Conservation (phyloP, 1,139 yeast genomes). For the Nakaseomyces kungkrabaensis region DNA sequence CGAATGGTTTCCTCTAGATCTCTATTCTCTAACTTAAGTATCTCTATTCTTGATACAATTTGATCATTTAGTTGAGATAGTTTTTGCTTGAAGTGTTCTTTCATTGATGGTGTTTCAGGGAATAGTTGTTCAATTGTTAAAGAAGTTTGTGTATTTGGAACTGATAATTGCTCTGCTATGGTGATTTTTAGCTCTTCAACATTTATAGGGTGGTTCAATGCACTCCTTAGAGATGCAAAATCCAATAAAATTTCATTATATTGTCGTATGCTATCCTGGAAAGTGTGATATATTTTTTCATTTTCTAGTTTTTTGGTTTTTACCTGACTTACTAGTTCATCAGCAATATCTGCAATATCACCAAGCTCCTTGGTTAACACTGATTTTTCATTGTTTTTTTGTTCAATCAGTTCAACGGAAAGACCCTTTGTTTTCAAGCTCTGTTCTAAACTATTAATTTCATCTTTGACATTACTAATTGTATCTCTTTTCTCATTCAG, state of each 20-base stretch:
- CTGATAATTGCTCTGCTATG: not conserved
- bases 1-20: constrained; percentile 38
- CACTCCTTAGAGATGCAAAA: constrained; percentile 31
- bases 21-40: constrained; percentile 44
- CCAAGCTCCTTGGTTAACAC: constrained; percentile 50
- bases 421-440: constrained; percentile 47
- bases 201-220: constrained; percentile 29
- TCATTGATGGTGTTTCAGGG: constrained; percentile 2
- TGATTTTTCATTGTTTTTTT: constrained; percentile 44
- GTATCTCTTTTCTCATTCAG: constrained; percentile 39
- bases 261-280: constrained; percentile 43
- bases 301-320: constrained; percentile 41
- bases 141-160: not conserved
- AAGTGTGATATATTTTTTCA: constrained; percentile 39
- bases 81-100: constrained; percentile 14
- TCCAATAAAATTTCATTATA: constrained; percentile 31
- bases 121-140: constrained; percentile 1
- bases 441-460: constrained; percentile 38
- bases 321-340: constrained; percentile 31
- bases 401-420: constrained; percentile 52
- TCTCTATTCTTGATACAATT: constrained; percentile 40
- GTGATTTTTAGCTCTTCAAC: constrained; percentile 7
- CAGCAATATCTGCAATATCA: constrained; percentile 36
- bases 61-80: constrained; percentile 40
- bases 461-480: constrained; percentile 35